A percentile compares a stretch with the other conserved stretches of the same genome.
These are phyloP conservation scores for Rhodomyrtus tomentosa DNA, from an alignment of 345 rosid genomes.

Conservation along the genomic window DNA sequence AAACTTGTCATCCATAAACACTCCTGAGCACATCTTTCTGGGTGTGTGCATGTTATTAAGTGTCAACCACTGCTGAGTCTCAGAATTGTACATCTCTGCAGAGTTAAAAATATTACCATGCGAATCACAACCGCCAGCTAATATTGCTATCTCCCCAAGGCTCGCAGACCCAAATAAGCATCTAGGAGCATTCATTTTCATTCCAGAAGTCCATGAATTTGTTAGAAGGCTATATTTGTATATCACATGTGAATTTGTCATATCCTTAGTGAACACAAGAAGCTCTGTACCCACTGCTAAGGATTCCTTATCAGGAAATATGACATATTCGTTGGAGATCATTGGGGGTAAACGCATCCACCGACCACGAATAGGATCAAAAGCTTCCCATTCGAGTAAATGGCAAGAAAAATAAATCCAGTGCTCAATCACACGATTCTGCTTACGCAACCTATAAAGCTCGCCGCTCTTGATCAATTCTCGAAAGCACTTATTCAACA, in stretches of 20 bases:
- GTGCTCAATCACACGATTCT: constrained; percentile 49
- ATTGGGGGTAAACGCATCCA: constrained; percentile 87
- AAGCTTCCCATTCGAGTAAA: constrained; percentile 85
- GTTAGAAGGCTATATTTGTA: constrained; percentile 75
- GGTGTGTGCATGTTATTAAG: constrained; percentile 73
- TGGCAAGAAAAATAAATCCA: constrained; percentile 92
- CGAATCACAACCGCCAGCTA: constrained; percentile 85
- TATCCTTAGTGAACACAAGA: constrained; percentile 75
- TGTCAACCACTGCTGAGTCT: constrained; percentile 48
- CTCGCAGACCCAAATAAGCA: constrained; percentile 96
- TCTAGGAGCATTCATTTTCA: constrained; percentile 70
- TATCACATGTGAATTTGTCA: constrained; percentile 42
- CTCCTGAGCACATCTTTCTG: constrained; percentile 90
- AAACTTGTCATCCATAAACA: constrained; percentile 83
- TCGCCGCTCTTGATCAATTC: constrained; percentile 63
- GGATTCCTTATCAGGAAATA: constrained; percentile 75
- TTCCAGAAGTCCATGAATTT: constrained; percentile 74
- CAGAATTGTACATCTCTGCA: constrained; percentile 86
- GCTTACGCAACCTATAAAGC: constrained; percentile 51
- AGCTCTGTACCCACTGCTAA: constrained; percentile 92
- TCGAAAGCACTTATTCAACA: constrained; percentile 49
- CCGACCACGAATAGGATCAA: constrained; percentile 53
- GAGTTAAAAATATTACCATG: constrained; percentile 47
- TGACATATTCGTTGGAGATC: constrained; percentile 60
- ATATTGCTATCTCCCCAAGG: constrained; percentile 70